Conservation (phyloP, 352 stramenopile genomes). For the Lagenidium giganteum region DNA sequence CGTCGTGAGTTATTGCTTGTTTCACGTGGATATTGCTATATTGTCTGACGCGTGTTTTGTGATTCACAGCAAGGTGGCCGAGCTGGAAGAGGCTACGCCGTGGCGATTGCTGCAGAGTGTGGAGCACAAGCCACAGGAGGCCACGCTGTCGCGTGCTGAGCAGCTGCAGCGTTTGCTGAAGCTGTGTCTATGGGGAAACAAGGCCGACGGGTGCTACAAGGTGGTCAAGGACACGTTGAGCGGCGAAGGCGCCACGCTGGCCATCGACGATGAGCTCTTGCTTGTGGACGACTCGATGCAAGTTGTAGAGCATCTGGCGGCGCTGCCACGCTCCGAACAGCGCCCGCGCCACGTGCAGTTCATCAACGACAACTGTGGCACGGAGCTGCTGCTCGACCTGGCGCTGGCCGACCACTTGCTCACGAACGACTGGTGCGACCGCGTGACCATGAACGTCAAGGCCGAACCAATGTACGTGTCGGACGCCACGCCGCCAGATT, state of each 20-base stretch:
- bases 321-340: slow-evolving; percentile 1
- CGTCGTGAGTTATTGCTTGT: slow-evolving; percentile 21
- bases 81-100: slow-evolving; percentile 43
- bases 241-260: slow-evolving; percentile 40
- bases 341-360: slow-evolving; percentile 31
- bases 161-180: slow-evolving; percentile 56
- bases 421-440: slow-evolving; percentile 34
- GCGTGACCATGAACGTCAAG: slow-evolving; percentile 72
- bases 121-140: slow-evolving; percentile 15
- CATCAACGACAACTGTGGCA: slow-evolving; percentile 81
- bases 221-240: slow-evolving; percentile 65
- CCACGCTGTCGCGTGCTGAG: slow-evolving; percentile 23
- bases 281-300: slow-evolving; percentile 52
- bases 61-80: slow-evolving; percentile 36
- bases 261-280: slow-evolving; percentile 49
- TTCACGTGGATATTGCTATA: no score
- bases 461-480: slow-evolving; percentile 76
- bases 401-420: slow-evolving; percentile 63
- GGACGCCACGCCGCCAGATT: slow-evolving; percentile 53
- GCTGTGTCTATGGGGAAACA: slow-evolving; percentile 74
- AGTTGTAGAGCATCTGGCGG: slow-evolving; percentile 38
- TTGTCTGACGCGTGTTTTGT: no score
- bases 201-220: slow-evolving; percentile 74
- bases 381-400: slow-evolving; percentile 63
- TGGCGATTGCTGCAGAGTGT: slow-evolving; percentile 58